Conservation (phyloP, 2,329 filamentous ascomycete species). For the Lecanicillium sp. region DNA sequence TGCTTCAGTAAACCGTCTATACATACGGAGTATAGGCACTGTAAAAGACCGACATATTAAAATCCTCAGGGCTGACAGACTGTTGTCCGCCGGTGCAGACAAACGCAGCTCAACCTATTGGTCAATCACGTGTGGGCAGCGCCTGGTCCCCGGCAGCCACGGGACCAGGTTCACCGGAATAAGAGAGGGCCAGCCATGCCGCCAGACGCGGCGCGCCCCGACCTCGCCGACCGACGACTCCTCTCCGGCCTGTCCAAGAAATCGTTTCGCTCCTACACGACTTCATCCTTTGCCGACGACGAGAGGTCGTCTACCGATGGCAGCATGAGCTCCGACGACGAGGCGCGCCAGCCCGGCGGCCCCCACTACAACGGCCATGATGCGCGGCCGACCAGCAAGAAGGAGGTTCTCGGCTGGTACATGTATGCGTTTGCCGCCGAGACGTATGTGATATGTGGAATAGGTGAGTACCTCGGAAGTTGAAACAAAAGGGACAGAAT, state of each 20-base stretch:
- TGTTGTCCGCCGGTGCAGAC: too few species aligned
- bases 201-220: conserved; percentile 25
- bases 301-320: conserved; percentile 45
- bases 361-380: conserved; percentile 75
- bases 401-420: conserved; percentile 92
- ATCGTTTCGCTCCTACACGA: conserved; percentile 47
- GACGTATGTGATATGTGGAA: conserved; percentile 81
- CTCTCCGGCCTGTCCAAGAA: conserved; percentile 47
- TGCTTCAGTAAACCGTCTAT: too few species aligned
- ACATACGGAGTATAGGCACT: too few species aligned
- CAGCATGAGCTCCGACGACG: conserved; percentile 30
- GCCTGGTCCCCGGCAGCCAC: background rate
- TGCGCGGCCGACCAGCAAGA: conserved; percentile 74
- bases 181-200: conserved; percentile 5
- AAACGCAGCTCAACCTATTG: background rate
- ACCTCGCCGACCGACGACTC: conserved; percentile 31
- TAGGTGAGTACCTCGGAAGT: conserved; percentile 50
- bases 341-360: conserved; percentile 24
- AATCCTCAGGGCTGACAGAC: too few species aligned
- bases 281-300: conserved; percentile 62
- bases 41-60: too few species aligned
- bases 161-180: background rate
- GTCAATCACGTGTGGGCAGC: conserved; percentile 7
- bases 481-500: background rate
- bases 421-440: conserved; percentile 94